Conservation (phyloP, 2,329 filamentous ascomycete genomes). For the Davidsoniella virescens region DNA sequence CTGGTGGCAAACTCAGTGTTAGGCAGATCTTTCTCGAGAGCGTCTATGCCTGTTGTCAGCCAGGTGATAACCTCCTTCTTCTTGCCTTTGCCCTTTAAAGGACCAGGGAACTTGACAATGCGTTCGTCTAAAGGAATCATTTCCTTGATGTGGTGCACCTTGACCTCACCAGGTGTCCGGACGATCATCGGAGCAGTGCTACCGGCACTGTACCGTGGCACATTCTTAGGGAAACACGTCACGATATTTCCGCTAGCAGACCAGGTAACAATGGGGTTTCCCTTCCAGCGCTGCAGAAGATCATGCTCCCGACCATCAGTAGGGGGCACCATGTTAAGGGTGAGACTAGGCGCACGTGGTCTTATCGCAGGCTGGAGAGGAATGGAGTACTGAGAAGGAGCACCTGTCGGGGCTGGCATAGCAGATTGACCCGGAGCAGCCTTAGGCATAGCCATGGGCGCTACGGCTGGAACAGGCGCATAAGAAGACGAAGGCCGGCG, state of each 20-base stretch:
- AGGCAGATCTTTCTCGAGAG: slow-evolving; percentile 44
- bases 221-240: slow-evolving; percentile 74
- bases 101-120: slow-evolving; percentile 72
- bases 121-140: slow-evolving; percentile 55
- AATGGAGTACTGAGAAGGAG: slow-evolving; percentile 11
- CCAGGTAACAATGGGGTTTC: slow-evolving; percentile 73
- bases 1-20: slow-evolving; percentile 33
- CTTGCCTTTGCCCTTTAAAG: slow-evolving; percentile 75
- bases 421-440: slow-evolving; percentile 12
- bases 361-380: slow-evolving; percentile 21
- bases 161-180: slow-evolving; percentile 67
- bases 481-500: slow-evolving; percentile 40
- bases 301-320: slow-evolving; percentile 56
- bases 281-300: slow-evolving; percentile 77
- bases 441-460: slow-evolving; percentile 19
- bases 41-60: slow-evolving; percentile 61
- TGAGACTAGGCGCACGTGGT: slow-evolving; percentile 36
- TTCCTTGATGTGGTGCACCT: slow-evolving; percentile 58
- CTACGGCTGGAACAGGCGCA: slow-evolving; percentile 21
- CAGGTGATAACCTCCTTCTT: slow-evolving; percentile 85
- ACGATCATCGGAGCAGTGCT: slow-evolving; percentile 61
- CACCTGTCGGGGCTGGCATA: slow-evolving; percentile 8
- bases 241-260: slow-evolving; percentile 70
- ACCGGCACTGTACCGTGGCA: slow-evolving; percentile 69
- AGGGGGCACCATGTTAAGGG: slow-evolving; percentile 42